A percentile compares a stretch with the other conserved stretches of the same genome.
phyloP scores from a whole-genome alignment of 2,329 filamentous ascomycete genomes.

The Teratosphaeria epicoccoides region DNA sequence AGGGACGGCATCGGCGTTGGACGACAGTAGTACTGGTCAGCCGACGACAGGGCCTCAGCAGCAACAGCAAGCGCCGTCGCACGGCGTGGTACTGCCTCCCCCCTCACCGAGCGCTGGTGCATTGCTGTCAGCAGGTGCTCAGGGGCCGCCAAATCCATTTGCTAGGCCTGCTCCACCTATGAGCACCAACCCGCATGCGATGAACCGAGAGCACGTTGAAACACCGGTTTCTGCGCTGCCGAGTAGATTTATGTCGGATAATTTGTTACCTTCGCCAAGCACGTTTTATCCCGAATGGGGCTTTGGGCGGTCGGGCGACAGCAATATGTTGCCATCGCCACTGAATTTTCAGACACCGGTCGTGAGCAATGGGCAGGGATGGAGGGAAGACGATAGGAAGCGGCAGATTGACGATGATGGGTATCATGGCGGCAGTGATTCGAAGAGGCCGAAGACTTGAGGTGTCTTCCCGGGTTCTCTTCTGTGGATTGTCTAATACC shows the following conservation, averaged over 20 bases:
- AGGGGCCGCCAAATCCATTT: constrained; percentile 90
- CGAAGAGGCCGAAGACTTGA: constrained; percentile 11
- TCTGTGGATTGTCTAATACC: background rate
- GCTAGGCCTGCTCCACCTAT: constrained; percentile 72
- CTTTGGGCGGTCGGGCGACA: constrained; percentile 48
- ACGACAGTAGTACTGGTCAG: constrained; percentile 50
- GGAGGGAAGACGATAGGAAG: constrained; percentile 34
- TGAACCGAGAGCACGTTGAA: constrained; percentile 43
- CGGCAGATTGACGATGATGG: constrained; percentile 26
- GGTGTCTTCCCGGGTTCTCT: background rate
- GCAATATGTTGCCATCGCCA: constrained; percentile 85
- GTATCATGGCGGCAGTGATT: constrained; percentile 8
- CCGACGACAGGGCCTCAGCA: constrained; percentile 27
- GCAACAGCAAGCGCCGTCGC: constrained; percentile 18
- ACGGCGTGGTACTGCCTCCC: constrained; percentile 73
- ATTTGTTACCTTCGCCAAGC: constrained; percentile 79
- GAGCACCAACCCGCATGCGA: constrained; percentile 35
- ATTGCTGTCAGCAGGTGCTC: constrained; percentile 79
- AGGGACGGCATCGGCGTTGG: constrained; percentile 52
- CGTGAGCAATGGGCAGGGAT: constrained; percentile 33
- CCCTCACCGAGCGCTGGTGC: constrained; percentile 83
- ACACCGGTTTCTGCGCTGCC: constrained; percentile 92
- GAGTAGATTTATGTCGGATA: constrained; percentile 78
- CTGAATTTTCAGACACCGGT: constrained; percentile 82
- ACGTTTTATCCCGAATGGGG: constrained; percentile 91